Conservation (phyloP, 2,329 filamentous ascomycete species). For the Fusarium sp. region DNA sequence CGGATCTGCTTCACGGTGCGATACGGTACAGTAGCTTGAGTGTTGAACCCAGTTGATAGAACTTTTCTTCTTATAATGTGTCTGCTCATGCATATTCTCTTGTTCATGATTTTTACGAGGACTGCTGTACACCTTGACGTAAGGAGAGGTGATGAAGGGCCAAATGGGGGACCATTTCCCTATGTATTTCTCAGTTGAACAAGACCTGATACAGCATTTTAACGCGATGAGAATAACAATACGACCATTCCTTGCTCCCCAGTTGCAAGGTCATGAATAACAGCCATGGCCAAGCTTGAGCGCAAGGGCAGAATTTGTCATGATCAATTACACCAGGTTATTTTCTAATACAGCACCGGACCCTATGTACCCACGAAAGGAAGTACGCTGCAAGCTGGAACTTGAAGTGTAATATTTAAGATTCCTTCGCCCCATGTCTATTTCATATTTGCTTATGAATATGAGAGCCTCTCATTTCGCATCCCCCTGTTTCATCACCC, state of each 20-base stretch:
- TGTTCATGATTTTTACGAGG: neutral
- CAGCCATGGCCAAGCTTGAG: neutral
- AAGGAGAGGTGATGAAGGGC: neutral
- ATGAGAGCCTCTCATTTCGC: neutral
- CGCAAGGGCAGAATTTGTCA: neutral
- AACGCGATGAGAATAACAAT: neutral
- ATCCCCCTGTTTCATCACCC: neutral
- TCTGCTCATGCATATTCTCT: neutral
- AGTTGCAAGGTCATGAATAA: neutral
- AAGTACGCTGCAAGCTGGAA: slow-evolving; percentile 18
- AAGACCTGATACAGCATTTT: slow-evolving; percentile 13
- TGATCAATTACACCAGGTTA: too few species aligned
- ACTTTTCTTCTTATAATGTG: neutral
- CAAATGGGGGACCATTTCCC: neutral
- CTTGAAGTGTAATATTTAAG: slow-evolving; percentile 3
- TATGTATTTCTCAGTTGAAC: neutral
- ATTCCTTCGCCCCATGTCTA: neutral
- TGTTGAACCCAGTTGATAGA: slow-evolving; percentile 30
- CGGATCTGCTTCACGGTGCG: slow-evolving; percentile 24
- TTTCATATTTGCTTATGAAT: slow-evolving; percentile 1
- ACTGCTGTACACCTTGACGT: neutral
- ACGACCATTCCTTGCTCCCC: neutral
- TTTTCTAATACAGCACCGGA: neutral
- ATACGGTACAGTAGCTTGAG: slow-evolving; percentile 33
- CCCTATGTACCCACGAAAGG: neutral